Base-by-base conservation (phyloP, 106 monocot species). In the Gastrodia elata region DNA sequence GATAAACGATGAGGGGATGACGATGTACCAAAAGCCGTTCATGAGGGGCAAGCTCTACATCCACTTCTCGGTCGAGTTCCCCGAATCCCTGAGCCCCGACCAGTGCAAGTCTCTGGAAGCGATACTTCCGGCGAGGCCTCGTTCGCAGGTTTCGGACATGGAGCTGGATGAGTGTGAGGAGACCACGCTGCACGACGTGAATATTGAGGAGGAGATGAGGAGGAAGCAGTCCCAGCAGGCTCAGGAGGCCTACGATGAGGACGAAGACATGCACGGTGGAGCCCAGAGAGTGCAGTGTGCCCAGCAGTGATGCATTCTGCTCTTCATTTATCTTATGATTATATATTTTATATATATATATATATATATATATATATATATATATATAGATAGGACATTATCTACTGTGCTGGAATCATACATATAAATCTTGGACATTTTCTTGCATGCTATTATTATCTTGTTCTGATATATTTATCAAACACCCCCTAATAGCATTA, bases 151-250 rank as follows among this genome's bases (percentile, higher is more conserved):
- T 7, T 79, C 78, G 0, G 89, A 89, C 70, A 89, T 85, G 89
- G 89, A 89, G 38, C 75, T 85, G 7, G 89, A 89, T 39, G 89
- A 85, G 68, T 89, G 89, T 25, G 85, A 89, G 77, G 89, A 89
- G 78, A 88, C 88, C 0, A 88, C 83, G 1, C 38, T 88, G 39
- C 85, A 88, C 59, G 85, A 85, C 52, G 85, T 89, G 11, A 85
- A 89, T 75, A 89, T 89, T 5, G 85, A 83, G 64, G 89, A 85
- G 44, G 85, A 89, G 78, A 77, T 85, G 89, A 77, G 89, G 59
- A 77, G 85, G 85, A 85, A 89, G 80, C 85, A 78, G 34, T 69
- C 82, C 8, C 82, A 80, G 25, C 82, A 80, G 25, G 79, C 81
- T 7, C 83, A 84, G 56, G 89, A 89, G 73, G 85, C 89, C 3